Conservation (phyloP, 495 filamentous ascomycete genomes). For the Parathielavia hyrcaniae region DNA sequence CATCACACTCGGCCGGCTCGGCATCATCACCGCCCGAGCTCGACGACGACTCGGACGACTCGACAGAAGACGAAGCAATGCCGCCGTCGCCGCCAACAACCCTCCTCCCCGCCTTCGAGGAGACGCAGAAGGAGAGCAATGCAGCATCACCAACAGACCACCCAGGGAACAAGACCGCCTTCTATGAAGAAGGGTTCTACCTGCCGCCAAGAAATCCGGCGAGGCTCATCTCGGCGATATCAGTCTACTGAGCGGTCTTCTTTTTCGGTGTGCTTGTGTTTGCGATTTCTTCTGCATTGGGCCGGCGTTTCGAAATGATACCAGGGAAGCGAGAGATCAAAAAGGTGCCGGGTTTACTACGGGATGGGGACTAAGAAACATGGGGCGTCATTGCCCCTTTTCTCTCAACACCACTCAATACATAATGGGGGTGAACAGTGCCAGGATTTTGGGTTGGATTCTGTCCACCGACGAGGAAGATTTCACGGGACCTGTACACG, state of each 20-base stretch:
- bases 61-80: conserved; percentile 61
- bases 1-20: conserved; percentile 58
- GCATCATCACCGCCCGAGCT: conserved; percentile 56
- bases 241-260: conserved; percentile 37
- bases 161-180: conserved; percentile 41
- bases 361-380: not conserved
- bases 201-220: conserved; percentile 45
- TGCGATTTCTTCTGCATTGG: conserved; percentile 34
- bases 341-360: not conserved
- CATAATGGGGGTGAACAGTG: conserved; percentile 7
- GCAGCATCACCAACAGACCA: conserved; percentile 21
- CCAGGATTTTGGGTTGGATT: not conserved
- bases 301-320: conserved; percentile 36
- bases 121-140: conserved; percentile 33
- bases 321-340: conserved; percentile 12
- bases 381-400: conserved; percentile 6
- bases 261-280: conserved; percentile 18
- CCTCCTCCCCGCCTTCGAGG: conserved; percentile 59
- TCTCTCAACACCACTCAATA: conserved; percentile 10
- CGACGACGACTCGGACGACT: conserved; percentile 62
- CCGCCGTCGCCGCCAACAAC: conserved; percentile 77
- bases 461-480: not conserved
- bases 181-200: conserved; percentile 59
- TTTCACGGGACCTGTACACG: not conserved
- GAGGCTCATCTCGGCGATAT: conserved; percentile 44